Evolutionary conservation across 2,329 filamentous ascomycete species (phyloP).

Genomic region (Talaromyces sp.): DNA sequence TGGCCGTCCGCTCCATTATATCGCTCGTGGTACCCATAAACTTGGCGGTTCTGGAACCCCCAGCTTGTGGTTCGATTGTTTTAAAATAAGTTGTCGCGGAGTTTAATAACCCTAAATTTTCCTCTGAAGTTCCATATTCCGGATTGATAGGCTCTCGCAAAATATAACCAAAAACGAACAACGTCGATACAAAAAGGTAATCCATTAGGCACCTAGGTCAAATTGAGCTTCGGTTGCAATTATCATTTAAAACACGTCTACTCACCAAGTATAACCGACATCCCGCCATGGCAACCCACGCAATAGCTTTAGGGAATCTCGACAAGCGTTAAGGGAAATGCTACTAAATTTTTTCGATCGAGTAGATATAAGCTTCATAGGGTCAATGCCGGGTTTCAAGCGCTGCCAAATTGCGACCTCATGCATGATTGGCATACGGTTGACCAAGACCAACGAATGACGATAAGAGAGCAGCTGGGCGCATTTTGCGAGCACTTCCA

Average conservation of each 20-base stretch:
- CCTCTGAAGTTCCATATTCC: constrained; percentile 55
- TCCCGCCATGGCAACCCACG: constrained; percentile 94
- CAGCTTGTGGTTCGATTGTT: constrained; percentile 70
- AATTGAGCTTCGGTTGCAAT: not conserved
- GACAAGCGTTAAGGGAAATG: constrained; percentile 80
- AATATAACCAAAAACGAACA: constrained; percentile 89
- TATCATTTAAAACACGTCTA: constrained; percentile 9
- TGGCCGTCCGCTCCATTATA: constrained; percentile 88
- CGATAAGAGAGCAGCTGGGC: constrained; percentile 93
- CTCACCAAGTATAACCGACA: constrained; percentile 86
- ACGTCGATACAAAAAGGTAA: constrained; percentile 86
- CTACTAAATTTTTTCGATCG: constrained; percentile 82
- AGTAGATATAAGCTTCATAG: constrained; percentile 14
- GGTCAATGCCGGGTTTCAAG: constrained; percentile 65
- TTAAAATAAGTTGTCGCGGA: constrained; percentile 84
- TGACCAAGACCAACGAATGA: constrained; percentile 91
- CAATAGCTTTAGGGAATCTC: constrained; percentile 82
- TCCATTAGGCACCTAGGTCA: constrained; percentile 70
- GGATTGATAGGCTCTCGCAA: constrained; percentile 83
- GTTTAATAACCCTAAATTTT: constrained; percentile 80
- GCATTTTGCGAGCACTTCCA: constrained; percentile 81
- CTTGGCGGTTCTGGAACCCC: constrained; percentile 76
- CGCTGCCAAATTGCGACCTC: constrained; percentile 38
- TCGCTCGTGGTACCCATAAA: constrained; percentile 86
- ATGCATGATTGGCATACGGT: constrained; percentile 91